Evolutionary conservation across 2,329 filamentous ascomycete genomes (phyloP), one percentile per base, ranked within the genome.

Genomic region (Colletotrichum sp.): DNA sequence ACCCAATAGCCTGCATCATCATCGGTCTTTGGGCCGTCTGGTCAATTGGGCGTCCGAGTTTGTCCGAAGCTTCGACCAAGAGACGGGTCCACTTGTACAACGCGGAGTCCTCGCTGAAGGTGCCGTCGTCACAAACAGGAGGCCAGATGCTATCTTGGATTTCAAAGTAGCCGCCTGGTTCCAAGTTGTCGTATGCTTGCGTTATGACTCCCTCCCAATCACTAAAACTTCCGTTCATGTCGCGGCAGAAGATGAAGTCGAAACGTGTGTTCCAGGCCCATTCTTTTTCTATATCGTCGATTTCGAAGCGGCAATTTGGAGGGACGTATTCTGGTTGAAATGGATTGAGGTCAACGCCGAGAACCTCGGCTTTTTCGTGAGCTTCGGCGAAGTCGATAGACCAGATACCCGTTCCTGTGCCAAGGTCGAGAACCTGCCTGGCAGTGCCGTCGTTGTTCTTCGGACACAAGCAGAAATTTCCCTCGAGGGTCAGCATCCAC

Each of bases 201-300:
- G 83, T 82, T 71, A 92, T 84, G 13, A 92, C 81, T 32, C 87
- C 85, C 44, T 87, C 86, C 81, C 90, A 92, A 77, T 91, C 90
- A 5, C 84, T 82, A 76, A 92, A 88, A 64, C 87, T 86, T 64
- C 91, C 90, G 5, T 87, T 84, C 78, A 93, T 84, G 77, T 90
- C 85, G 60, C 89, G 87, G 5, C 88, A 88, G 79, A 92, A 91
- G 78, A 93, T 90, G 79, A 89, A 90, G 82, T 93, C 91, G 80
- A 91, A 91, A 2, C 87, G 85, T 28, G 80, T 77, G 2, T 77
- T 74, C 77, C 78, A 82, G 7, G 79, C 77, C 80, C 79, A 81
- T n/a, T 79, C 78, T 19, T 79, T 48, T 60, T 82, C 78, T 2
- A 81, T n/a, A 71, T 86, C 84, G 61, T 87, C 86, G 66, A 87